Evolutionary conservation across 768 basidiomycete species (phyloP).

Genomic region (Obba rivulosa): DNA sequence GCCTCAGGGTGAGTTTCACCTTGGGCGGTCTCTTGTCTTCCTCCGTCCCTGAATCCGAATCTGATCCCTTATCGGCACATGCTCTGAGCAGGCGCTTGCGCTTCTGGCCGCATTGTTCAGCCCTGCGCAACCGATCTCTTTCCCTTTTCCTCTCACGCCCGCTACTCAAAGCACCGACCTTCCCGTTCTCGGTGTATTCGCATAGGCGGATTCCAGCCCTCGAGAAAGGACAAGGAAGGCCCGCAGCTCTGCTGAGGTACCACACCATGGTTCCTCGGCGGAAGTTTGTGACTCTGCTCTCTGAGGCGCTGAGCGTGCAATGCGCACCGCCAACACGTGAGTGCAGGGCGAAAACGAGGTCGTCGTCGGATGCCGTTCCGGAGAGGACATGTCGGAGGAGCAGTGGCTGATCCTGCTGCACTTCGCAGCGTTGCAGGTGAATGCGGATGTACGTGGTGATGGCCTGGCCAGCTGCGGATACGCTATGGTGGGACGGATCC

Average conservation of each 20-base stretch:
- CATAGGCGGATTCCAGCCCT: constrained; percentile 67
- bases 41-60: constrained; percentile 22
- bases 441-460: constrained; percentile 79
- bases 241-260: constrained; percentile 74
- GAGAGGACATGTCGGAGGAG: constrained; percentile 69
- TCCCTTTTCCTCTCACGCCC: constrained; percentile 27
- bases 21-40: constrained; percentile 47
- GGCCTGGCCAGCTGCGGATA: constrained; percentile 74
- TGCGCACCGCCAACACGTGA: constrained; percentile 64
- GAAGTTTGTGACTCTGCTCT: constrained; percentile 59
- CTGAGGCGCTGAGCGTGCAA: constrained; percentile 31
- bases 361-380: constrained; percentile 68
- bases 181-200: constrained; percentile 56
- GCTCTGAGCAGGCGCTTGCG: constrained; percentile 36
- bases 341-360: constrained; percentile 64
- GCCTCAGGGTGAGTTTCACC: constrained; percentile 64
- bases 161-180: constrained; percentile 22
- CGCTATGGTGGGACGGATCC: constrained; percentile 33
- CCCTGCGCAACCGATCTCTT: constrained; percentile 22
- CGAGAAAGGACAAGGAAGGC: constrained; percentile 71
- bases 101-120: constrained; percentile 41
- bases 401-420: constrained; percentile 66
- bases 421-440: constrained; percentile 67
- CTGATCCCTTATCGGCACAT: constrained; percentile 21
- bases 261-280: constrained; percentile 75